phyloP scores from a whole-genome alignment of 2,329 filamentous ascomycete species.

The Juglanconis oblonga region DNA sequence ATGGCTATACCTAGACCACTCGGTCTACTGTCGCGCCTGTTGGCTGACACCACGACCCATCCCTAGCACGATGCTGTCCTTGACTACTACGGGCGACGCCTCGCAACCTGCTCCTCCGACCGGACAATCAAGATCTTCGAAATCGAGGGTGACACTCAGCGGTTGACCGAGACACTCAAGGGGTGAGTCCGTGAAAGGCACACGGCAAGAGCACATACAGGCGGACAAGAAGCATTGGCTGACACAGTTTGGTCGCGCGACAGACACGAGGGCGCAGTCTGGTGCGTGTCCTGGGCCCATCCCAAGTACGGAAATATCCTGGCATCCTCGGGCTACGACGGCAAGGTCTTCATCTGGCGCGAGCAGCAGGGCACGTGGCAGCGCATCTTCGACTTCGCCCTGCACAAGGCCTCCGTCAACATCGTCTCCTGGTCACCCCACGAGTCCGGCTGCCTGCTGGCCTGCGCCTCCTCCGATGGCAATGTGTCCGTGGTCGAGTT shows the following conservation, averaged over 20 bases:
- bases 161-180: conserved; percentile 87
- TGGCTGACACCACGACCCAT: conserved; percentile 17
- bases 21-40: background rate
- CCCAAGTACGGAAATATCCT: conserved; percentile 98
- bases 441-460: conserved; percentile 89
- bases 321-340: conserved; percentile 92
- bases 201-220: background rate
- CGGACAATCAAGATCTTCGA: conserved; percentile 99
- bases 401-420: conserved; percentile 96
- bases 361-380: conserved; percentile 77
- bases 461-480: conserved; percentile 91
- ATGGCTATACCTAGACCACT: conserved; percentile 9
- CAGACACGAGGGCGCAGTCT: conserved; percentile 95
- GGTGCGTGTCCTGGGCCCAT: conserved; percentile 97
- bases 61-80: conserved; percentile 90
- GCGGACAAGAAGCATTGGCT: background rate
- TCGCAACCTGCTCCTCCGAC: conserved; percentile 96
- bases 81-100: conserved; percentile 94
- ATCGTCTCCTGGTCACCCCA: conserved; percentile 97
- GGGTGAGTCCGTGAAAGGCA: conserved; percentile 60
- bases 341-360: conserved; percentile 98
- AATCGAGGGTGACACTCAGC: conserved; percentile 88
- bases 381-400: conserved; percentile 86
- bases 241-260: background rate
- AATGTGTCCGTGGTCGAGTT: conserved; percentile 94